phyloP scores from a whole-genome alignment of 1,284 basidiomycete genomes.

The Moesziomyces sp. region DNA sequence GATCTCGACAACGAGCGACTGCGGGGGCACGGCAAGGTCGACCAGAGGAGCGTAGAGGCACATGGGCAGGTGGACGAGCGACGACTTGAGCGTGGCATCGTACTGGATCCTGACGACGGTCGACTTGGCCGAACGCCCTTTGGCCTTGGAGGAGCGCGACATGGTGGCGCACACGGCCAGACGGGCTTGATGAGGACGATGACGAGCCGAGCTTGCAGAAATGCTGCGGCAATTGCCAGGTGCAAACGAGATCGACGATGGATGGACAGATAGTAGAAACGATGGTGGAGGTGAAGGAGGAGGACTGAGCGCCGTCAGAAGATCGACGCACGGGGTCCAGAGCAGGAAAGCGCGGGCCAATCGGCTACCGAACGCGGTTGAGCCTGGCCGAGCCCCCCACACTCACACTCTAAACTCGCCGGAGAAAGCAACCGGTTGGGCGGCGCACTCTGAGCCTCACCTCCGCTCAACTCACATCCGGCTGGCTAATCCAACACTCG shows the following conservation, averaged over 20 bases:
- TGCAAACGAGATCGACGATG: too few species aligned
- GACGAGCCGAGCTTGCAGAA: neutral
- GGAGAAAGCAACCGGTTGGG: neutral
- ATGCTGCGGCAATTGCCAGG: too few species aligned
- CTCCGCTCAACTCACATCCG: neutral
- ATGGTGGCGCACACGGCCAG: conserved; percentile 4
- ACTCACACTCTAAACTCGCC: neutral
- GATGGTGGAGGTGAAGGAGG: too few species aligned
- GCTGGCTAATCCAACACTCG: too few species aligned
- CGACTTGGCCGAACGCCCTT: conserved; percentile 43
- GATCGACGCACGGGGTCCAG: neutral
- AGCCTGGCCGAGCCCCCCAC: too few species aligned
- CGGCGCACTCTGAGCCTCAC: neutral
- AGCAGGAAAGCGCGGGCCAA: neutral
- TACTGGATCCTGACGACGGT: conserved; percentile 48
- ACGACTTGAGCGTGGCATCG: conserved; percentile 58
- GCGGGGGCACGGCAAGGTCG: conserved; percentile 62
- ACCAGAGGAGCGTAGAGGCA: conserved; percentile 63
- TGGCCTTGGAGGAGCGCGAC: conserved; percentile 39
- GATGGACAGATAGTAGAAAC: too few species aligned
- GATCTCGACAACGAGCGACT: conserved; percentile 64
- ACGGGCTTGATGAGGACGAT: neutral
- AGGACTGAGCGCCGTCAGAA: neutral
- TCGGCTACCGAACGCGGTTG: too few species aligned
- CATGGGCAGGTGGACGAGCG: conserved; percentile 64